Evolutionary conservation across 1,284 basidiomycete species (phyloP).

Genomic region (Austroboletus novae-zelandiae): DNA sequence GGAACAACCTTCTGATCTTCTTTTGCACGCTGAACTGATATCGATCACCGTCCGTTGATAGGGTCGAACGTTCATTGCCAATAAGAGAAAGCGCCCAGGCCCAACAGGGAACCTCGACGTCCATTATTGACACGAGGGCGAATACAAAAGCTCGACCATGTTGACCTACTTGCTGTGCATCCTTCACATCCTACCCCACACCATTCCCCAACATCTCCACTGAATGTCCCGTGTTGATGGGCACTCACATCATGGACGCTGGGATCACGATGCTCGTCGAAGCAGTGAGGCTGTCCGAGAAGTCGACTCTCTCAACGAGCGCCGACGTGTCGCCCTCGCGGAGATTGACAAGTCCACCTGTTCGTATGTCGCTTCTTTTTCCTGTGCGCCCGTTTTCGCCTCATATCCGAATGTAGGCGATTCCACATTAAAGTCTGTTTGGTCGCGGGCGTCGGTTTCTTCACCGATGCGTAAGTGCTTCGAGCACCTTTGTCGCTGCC

Average conservation of each 20-base stretch:
- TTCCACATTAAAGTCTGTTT: constrained; percentile 69
- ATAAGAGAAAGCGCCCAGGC: not conserved
- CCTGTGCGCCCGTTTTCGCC: not conserved
- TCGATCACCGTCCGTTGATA: not conserved
- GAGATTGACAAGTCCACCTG: constrained; percentile 73
- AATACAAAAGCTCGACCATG: not conserved
- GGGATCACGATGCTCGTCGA: not conserved
- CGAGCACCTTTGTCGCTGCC: not conserved
- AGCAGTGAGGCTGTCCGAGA: not conserved
- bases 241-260: not conserved
- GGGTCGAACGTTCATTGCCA: not conserved
- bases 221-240: not conserved
- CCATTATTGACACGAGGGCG: not conserved
- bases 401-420: constrained; percentile 35
- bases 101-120: not conserved
- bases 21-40: not conserved
- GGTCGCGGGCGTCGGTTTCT: constrained; percentile 77
- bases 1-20: not conserved
- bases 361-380: constrained; percentile 9
- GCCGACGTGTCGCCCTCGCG: constrained; percentile 61
- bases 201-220: not conserved
- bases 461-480: constrained; percentile 67
- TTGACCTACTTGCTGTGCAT: not conserved
- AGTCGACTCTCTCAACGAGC: constrained; percentile 33
- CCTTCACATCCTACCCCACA: not conserved